Evolutionary conservation across 257 asterid genomes (phyloP).

Genomic region (Solanum phureja): DNA sequence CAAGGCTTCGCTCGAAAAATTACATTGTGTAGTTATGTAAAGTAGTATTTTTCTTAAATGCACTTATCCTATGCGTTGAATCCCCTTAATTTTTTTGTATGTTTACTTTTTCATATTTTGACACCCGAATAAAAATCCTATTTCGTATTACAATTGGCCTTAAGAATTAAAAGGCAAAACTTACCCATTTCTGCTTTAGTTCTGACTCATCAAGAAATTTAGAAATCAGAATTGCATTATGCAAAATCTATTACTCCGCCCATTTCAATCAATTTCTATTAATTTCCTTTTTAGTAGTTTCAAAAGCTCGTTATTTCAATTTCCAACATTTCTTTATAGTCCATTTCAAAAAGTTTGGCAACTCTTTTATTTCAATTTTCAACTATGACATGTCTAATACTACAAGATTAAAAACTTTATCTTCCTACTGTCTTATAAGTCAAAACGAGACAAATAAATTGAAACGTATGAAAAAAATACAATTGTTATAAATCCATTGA

Average conservation of each 20-base stretch:
- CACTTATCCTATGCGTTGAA: background rate
- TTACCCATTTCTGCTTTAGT: background rate
- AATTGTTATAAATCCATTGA: too few relatives aligned
- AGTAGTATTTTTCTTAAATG: background rate
- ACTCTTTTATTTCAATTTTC: too few relatives aligned
- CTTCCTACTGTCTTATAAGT: too few relatives aligned
- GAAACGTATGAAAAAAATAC: too few relatives aligned
- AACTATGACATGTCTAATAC: too few relatives aligned
- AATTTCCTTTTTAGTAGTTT: too few relatives aligned
- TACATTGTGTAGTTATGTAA: background rate
- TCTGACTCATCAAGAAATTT: background rate
- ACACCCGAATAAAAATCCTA: background rate
- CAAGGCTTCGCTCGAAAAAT: background rate
- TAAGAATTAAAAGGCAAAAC: background rate
- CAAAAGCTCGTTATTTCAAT: too few relatives aligned
- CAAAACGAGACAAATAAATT: too few relatives aligned
- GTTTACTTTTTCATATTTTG: background rate
- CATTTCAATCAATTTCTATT: background rate
- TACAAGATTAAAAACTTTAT: background rate
- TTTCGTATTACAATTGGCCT: background rate
- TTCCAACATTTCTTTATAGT: too few relatives aligned
- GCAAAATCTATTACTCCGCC: background rate
- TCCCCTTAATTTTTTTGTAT: background rate
- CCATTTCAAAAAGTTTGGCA: too few relatives aligned
- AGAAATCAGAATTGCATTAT: background rate